Percentiles rank a stretch among this genome's conserved stretches.
phyloP scores from a whole-genome alignment of 495 filamentous ascomycete genomes.

The Aspergillus carlsbadensis region DNA sequence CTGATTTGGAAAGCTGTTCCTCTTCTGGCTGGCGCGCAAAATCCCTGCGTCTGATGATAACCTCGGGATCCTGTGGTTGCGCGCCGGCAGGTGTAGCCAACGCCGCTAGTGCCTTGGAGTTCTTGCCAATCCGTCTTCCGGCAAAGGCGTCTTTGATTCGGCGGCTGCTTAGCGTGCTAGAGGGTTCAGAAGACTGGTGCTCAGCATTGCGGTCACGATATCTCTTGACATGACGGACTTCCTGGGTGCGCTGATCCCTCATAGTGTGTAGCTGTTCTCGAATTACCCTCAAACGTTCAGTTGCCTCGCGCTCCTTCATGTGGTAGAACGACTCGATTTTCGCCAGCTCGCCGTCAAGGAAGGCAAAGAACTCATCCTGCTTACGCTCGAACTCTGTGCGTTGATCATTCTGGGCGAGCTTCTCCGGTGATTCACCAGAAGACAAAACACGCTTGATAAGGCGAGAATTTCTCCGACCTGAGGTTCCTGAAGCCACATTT shows the following conservation, averaged over 20 bases:
- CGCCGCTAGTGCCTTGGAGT: constrained; percentile 52
- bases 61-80: constrained; percentile 28
- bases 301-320: constrained; percentile 77
- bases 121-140: constrained; percentile 53
- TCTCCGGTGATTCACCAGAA: constrained; percentile 27
- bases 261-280: constrained; percentile 84
- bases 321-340: constrained; percentile 88
- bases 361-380: constrained; percentile 75
- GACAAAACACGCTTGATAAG: constrained; percentile 42
- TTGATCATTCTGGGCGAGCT: constrained; percentile 35
- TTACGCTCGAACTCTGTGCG: constrained; percentile 54
- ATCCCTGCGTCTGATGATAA: constrained; percentile 51
- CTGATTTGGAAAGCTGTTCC: constrained; percentile 35
- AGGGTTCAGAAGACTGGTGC: constrained; percentile 18
- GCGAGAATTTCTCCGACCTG: constrained; percentile 26
- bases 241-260: constrained; percentile 72
- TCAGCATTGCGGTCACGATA: constrained; percentile 27
- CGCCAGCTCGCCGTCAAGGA: constrained; percentile 73
- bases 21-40: constrained; percentile 57
- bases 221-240: constrained; percentile 49
- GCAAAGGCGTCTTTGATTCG: constrained; percentile 29
- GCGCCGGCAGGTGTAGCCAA: constrained; percentile 47
- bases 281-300: constrained; percentile 63
- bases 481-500: constrained; percentile 18
- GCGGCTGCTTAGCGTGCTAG: constrained; percentile 25